These are phyloP conservation scores for Adansonia grandidieri DNA, from an alignment of 441 rosid genomes.

Conservation along the genomic window DNA sequence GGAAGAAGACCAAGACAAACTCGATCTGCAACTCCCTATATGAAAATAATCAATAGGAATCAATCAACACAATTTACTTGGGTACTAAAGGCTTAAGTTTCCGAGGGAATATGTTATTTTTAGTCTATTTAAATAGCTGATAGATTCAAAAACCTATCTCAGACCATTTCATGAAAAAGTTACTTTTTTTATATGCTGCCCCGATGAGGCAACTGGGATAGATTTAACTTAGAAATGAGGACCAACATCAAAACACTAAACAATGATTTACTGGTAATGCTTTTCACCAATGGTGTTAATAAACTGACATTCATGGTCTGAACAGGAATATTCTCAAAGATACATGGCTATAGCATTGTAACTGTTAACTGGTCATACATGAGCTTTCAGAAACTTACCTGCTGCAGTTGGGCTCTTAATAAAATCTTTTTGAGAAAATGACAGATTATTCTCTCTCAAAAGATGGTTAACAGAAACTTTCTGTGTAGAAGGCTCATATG, in stretches of 20 bases:
- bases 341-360: not conserved
- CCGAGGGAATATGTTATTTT: constrained; percentile 19
- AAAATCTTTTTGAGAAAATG: not conserved
- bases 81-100: not conserved
- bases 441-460: not conserved
- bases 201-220: not conserved
- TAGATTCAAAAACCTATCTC: not conserved
- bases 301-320: not conserved
- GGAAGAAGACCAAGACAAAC: constrained; percentile 95
- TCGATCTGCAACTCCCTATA: constrained; percentile 87
- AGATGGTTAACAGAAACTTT: not conserved
- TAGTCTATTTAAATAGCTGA: constrained; percentile 27
- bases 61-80: constrained; percentile 14
- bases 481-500: not conserved
- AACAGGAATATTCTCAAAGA: not conserved
- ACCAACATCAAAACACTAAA: not conserved
- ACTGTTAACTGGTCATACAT: not conserved
- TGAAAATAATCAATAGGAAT: constrained; percentile 27
- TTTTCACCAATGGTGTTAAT: not conserved
- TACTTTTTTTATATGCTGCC: not conserved
- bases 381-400: not conserved
- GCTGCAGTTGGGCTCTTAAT: not conserved
- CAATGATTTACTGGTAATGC: not conserved
- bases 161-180: constrained; percentile 9
- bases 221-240: not conserved